Evolutionary conservation across 768 basidiomycete genomes (phyloP).

Genomic region (Boletus eberwhitei): DNA sequence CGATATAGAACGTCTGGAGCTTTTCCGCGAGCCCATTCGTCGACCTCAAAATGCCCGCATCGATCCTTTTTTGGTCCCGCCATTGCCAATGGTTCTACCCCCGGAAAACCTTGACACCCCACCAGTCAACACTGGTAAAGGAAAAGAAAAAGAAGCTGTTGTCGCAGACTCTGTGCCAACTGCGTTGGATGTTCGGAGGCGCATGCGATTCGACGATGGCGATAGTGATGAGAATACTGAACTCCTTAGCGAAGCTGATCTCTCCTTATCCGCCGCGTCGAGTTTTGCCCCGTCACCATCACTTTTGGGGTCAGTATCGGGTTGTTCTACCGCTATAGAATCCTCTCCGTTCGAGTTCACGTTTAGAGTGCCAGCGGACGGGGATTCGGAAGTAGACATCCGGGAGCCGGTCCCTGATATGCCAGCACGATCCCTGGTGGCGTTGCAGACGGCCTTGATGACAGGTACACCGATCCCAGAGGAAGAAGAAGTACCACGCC

Average conservation of each 20-base stretch:
- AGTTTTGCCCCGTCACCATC: neutral
- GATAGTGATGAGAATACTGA: slow-evolving; percentile 5
- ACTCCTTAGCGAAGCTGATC: slow-evolving; percentile 1
- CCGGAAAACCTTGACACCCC: neutral
- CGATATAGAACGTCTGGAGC: slow-evolving; percentile 13
- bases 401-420: slow-evolving; percentile 27
- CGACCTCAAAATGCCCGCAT: slow-evolving; percentile 13
- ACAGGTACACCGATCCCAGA: slow-evolving; percentile 21
- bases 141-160: slow-evolving; percentile 23
- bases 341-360: slow-evolving; percentile 25
- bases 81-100: neutral
- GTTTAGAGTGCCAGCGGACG: slow-evolving; percentile 10
- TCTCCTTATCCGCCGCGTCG: slow-evolving; percentile 3
- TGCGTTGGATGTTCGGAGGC: slow-evolving; percentile 13
- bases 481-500: slow-evolving; percentile 19
- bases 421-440: slow-evolving; percentile 23
- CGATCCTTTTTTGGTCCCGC: slow-evolving; percentile 11
- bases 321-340: slow-evolving; percentile 13
- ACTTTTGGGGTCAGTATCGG: neutral
- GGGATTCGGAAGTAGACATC: slow-evolving; percentile 16
- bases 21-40: slow-evolving; percentile 13
- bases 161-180: neutral
- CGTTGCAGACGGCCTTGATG: slow-evolving; percentile 25
- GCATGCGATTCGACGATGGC: slow-evolving; percentile 15
- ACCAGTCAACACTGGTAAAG: slow-evolving; percentile 14